A percentile compares a stretch with the other conserved stretches of the same genome.
These are phyloP conservation scores for Globisporangium megalacanthum DNA, from an alignment of 352 stramenopile species.

Conservation along the genomic window DNA sequence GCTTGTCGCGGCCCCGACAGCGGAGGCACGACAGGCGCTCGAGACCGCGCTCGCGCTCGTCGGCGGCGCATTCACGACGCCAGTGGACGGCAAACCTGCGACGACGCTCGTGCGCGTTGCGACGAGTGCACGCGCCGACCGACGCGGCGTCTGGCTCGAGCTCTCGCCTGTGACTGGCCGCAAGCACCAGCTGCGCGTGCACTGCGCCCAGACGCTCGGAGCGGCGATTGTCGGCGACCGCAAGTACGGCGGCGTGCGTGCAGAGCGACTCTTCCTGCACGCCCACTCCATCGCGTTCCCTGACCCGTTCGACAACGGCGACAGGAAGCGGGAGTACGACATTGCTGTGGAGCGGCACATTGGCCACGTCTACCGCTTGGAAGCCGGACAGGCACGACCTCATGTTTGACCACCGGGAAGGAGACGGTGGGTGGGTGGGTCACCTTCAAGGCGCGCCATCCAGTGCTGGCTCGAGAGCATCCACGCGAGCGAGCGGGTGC, in stretches of 20 bases:
- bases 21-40: slow-evolving; percentile 11
- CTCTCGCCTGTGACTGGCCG: slow-evolving; percentile 50
- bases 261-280: slow-evolving; percentile 48
- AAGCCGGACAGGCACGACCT: background rate
- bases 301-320: slow-evolving; percentile 27
- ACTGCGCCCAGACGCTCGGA: slow-evolving; percentile 36
- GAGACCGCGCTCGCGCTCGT: slow-evolving; percentile 14
- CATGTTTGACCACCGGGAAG: background rate
- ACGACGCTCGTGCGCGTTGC: slow-evolving; percentile 23
- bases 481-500: too few relatives aligned
- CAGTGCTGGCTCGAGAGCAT: too few relatives aligned
- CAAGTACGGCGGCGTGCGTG: slow-evolving; percentile 25
- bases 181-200: slow-evolving; percentile 65
- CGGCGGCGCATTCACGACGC: slow-evolving; percentile 22
- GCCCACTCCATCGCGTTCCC: slow-evolving; percentile 41
- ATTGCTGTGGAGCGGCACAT: background rate
- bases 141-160: slow-evolving; percentile 36
- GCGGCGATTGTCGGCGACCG: slow-evolving; percentile 52
- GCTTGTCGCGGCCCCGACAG: slow-evolving; percentile 21
- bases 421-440: too few relatives aligned
- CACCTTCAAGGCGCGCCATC: too few relatives aligned
- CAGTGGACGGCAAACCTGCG: slow-evolving; percentile 43
- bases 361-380: background rate
- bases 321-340: background rate
- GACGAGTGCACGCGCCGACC: background rate